Percentiles rank a stretch among this genome's conserved stretches.
phyloP scores from a whole-genome alignment of 805 yeast genomes.

The Saccharomycopsis lassenensis region DNA sequence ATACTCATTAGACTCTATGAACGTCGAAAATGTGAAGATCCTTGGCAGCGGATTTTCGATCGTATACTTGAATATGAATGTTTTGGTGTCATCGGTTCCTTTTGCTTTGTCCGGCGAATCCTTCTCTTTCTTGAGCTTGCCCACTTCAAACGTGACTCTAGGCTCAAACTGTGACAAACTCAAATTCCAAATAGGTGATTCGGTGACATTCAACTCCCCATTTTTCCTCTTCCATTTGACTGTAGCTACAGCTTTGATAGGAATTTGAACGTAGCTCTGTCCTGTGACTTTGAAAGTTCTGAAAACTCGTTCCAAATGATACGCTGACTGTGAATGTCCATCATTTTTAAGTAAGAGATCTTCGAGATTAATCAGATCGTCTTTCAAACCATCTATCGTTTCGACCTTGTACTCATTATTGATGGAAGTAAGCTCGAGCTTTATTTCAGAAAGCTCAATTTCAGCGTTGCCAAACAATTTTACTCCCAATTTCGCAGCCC shows the following conservation, averaged over 20 bases:
- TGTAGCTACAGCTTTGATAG: constrained; percentile 21
- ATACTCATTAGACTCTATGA: constrained; percentile 27
- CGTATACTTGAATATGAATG: constrained; percentile 32
- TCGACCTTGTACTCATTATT: too few species aligned
- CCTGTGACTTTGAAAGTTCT: constrained; percentile 18
- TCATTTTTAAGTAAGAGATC: too few species aligned
- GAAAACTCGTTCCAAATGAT: constrained; percentile 1
- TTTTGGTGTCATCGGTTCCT: constrained; percentile 18
- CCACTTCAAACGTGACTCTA: constrained; percentile 40
- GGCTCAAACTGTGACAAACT: constrained; percentile 60
- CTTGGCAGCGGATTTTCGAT: constrained; percentile 70
- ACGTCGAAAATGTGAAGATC: constrained; percentile 50
- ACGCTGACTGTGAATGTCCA: constrained; percentile 3
- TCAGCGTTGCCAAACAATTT: constrained; percentile 20
- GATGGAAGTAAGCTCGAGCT: too few species aligned
- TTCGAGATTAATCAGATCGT: too few species aligned
- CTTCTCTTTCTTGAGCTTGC: constrained; percentile 3
- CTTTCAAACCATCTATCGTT: too few species aligned
- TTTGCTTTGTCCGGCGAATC: constrained; percentile 5
- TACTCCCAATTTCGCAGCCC: constrained; percentile 27
- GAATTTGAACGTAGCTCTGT: constrained; percentile 28
- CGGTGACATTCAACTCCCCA: constrained; percentile 22
- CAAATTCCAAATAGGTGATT: constrained; percentile 36
- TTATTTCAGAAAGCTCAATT: constrained; percentile 29
- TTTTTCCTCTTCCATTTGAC: constrained; percentile 28